Conservation (phyloP, 2,329 filamentous ascomycete species). For the Delphinella strobiligena region DNA sequence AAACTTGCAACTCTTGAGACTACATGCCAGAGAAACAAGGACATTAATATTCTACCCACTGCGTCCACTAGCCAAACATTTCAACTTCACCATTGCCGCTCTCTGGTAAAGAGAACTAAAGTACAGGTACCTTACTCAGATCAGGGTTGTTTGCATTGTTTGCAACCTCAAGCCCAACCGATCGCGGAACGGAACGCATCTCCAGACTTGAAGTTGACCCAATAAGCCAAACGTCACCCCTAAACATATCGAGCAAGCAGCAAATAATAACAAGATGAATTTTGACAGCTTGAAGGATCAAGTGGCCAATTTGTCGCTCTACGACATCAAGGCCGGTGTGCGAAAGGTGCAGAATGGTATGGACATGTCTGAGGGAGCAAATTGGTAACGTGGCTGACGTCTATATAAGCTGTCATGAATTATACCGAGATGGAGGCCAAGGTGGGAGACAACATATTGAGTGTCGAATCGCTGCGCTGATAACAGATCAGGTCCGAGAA, state of each 20-base stretch:
- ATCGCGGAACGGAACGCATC: too few relatives aligned
- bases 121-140: too few relatives aligned
- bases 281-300: conserved; percentile 72
- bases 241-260: background rate
- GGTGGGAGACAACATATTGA: too few relatives aligned
- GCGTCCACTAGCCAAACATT: too few relatives aligned
- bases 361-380: conserved; percentile 14
- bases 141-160: background rate
- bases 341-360: conserved; percentile 94
- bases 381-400: conserved; percentile 8
- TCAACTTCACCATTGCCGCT: too few relatives aligned
- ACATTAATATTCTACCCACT: too few relatives aligned
- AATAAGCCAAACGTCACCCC: background rate
- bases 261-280: conserved; percentile 49
- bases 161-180: background rate
- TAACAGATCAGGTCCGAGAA: conserved; percentile 64
- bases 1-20: too few relatives aligned
- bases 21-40: too few relatives aligned
- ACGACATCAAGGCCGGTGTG: conserved; percentile 89
- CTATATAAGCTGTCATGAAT: conserved; percentile 74
- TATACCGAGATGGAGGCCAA: conserved; percentile 86
- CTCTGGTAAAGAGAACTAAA: too few relatives aligned
- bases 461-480: too few relatives aligned
- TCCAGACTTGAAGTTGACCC: background rate
- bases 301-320: conserved; percentile 84